Percentiles rank a stretch among this genome's conserved stretches.
Evolutionary conservation across 768 basidiomycete genomes (phyloP).

Genomic region (Strobilomyces echinocephalus): DNA sequence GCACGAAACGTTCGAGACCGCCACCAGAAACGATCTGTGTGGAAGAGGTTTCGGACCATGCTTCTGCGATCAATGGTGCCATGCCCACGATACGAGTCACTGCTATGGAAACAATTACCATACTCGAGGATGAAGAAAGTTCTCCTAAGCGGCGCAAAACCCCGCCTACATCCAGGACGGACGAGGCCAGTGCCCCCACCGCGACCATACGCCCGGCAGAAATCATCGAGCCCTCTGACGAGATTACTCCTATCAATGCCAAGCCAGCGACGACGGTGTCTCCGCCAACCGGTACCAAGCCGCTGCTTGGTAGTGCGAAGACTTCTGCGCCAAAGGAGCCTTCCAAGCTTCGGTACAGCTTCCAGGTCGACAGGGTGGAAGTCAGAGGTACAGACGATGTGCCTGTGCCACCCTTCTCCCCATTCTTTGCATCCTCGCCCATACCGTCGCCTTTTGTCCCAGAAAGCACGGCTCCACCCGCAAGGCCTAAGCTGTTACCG

Average conservation of each 20-base stretch:
- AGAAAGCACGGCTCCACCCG: slow-evolving; percentile 3
- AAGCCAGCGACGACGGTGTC: slow-evolving; percentile 14
- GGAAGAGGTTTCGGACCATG: slow-evolving; percentile 4
- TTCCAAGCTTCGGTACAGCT: slow-evolving; percentile 72
- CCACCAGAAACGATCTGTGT: slow-evolving; percentile 42
- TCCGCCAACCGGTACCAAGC: slow-evolving; percentile 21
- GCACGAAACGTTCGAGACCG: slow-evolving; percentile 73
- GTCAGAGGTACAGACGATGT: slow-evolving; percentile 15
- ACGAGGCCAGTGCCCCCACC: slow-evolving; percentile 28
- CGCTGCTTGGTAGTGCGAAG: slow-evolving; percentile 33
- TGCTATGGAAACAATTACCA: slow-evolving; percentile 34
- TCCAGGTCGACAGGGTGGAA: slow-evolving; percentile 52
- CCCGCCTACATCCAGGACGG: slow-evolving; percentile 26
- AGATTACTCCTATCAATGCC: slow-evolving; percentile 13
- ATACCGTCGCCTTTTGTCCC: not conserved
- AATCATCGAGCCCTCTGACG: slow-evolving; percentile 36
- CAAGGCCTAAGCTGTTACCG: slow-evolving; percentile 23
- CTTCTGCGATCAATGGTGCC: slow-evolving; percentile 16
- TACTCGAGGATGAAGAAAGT: slow-evolving; percentile 36
- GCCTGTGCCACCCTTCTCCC: slow-evolving; percentile 3
- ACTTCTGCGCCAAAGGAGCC: slow-evolving; percentile 66
- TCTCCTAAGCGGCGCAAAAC: slow-evolving; percentile 49
- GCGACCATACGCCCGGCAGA: slow-evolving; percentile 32
- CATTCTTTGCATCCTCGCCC: slow-evolving; percentile 30
- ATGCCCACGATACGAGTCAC: not conserved